Evolutionary conservation across 345 rosid species (phyloP), one percentile per base, ranked within the genome.

Genomic region (Salix koriyanagi): DNA sequence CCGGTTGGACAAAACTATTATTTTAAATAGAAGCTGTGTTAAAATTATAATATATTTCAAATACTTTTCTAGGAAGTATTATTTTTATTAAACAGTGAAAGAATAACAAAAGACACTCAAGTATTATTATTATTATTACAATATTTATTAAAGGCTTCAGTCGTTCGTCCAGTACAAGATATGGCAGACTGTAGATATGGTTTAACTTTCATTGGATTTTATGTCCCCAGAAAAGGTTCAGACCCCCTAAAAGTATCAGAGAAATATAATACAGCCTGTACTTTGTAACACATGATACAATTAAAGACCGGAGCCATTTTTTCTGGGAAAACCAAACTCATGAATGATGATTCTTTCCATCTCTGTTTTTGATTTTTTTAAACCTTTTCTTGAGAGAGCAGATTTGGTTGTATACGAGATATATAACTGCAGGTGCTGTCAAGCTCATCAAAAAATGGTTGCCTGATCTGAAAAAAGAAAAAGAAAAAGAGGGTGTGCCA

Each of bases 261-360:
- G n/a, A 28, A 66, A 36, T 36, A 1, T 16, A 36, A 8, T 5
- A 34, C 2, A 9, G 16, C 6, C 30, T 70, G 60, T 46, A 72
- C 50, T 56, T 34, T 13, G 42, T 28, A 44, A 5, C 52, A 64
- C 28, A 44, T 19, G 41, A 44, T 41, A 70, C 54, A 30, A 25
- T 15, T 16, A 15, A 41, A 67, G 70, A 50, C 25, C 19, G 54
- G 25, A 11, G 42, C 44, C 32, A 69, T 67, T 67, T 61, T 30
- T 75, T 48, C 72, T 74, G 58, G 80, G 81, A 68, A 83, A 85
- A 67, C 58, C 14, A 62, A 80, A 78, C 75, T 71, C 73, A 78
- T 71, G 56, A 75, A 64, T 77, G 67, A 84, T 77, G 69, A 79
- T 77, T 78, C 61, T 71, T 72, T 71, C 48, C 46, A 70, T 19